These are phyloP conservation scores for Telopea speciosissima DNA, from an alignment of 177 flowering plant species.

Conservation along the genomic window DNA sequence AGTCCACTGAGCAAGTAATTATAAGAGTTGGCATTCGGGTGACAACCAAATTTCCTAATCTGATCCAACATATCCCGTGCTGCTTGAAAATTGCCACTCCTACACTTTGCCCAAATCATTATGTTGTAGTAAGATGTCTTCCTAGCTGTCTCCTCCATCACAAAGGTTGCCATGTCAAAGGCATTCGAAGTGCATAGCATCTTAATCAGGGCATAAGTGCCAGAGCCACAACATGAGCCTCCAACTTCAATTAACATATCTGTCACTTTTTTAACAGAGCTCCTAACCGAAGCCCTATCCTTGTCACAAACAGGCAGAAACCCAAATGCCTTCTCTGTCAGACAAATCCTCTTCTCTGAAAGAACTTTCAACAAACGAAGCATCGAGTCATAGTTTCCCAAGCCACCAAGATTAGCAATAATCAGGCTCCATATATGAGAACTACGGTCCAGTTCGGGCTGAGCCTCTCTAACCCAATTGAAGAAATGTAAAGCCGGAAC, in stretches of 20 bases:
- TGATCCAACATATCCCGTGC: conserved; percentile 33
- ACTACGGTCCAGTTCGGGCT: conserved; percentile 11
- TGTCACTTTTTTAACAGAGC: conserved; percentile 24
- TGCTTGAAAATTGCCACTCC: conserved; percentile 31
- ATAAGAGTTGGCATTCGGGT: conserved; percentile 28
- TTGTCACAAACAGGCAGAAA: conserved; percentile 25
- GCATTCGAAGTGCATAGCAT: conserved; percentile 31
- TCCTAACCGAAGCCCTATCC: conserved; percentile 12
- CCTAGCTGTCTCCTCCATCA: conserved; percentile 41
- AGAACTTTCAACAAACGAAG: conserved; percentile 30
- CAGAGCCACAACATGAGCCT: conserved; percentile 49
- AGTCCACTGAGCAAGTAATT: conserved; percentile 52
- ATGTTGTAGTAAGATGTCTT: conserved; percentile 43
- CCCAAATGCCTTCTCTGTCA: conserved; percentile 47
- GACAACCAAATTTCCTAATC: conserved; percentile 40
- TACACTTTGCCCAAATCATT: conserved; percentile 42
- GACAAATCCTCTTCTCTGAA: conserved; percentile 21
- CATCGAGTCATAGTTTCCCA: conserved; percentile 42
- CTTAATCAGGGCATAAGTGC: conserved; percentile 43
- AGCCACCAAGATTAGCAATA: conserved; percentile 40
- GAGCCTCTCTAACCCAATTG: conserved; percentile 30
- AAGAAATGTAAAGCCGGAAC: conserved; percentile 53
- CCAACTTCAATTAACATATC: conserved; percentile 34
- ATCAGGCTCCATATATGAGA: conserved; percentile 40
- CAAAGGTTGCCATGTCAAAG: conserved; percentile 46